A percentile compares a stretch with the other conserved stretches of the same genome.
Conservation (phyloP, 805 yeast species). For the Ogataea methylovora region DNA sequence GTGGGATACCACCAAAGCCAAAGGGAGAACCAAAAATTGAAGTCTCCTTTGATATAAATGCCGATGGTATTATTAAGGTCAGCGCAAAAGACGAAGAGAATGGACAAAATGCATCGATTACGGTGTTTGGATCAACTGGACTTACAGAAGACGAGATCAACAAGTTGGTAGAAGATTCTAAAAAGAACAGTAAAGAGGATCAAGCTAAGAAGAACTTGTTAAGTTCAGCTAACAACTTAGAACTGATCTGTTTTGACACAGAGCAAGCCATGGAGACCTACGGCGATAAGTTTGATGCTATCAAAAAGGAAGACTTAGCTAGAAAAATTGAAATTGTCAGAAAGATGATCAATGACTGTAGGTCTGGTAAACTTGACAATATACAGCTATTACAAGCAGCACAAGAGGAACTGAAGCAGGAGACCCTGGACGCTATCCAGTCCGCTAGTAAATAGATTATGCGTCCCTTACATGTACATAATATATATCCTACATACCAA, state of each 20-base stretch:
- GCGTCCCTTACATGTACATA: too few relatives aligned
- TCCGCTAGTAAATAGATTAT: too few relatives aligned
- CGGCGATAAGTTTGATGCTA: slow-evolving; percentile 10
- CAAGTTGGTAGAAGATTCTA: slow-evolving; percentile 86
- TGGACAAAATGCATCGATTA: slow-evolving; percentile 89
- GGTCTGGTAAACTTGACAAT: slow-evolving; percentile 22
- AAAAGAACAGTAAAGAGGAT: slow-evolving; percentile 81
- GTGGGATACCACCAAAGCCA: slow-evolving; percentile 87
- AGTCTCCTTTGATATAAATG: slow-evolving; percentile 91
- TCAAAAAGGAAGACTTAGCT: slow-evolving; percentile 8
- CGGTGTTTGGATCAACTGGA: slow-evolving; percentile 95
- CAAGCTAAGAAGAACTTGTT: slow-evolving; percentile 35
- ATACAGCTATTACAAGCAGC: slow-evolving; percentile 24
- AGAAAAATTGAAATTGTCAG: slow-evolving; percentile 18
- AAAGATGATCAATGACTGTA: slow-evolving; percentile 21
- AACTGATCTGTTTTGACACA: slow-evolving; percentile 26
- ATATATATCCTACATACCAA: too few relatives aligned
- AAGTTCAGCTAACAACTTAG: slow-evolving; percentile 66
- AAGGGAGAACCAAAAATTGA: slow-evolving; percentile 87
- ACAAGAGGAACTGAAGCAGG: slow-evolving; percentile 26
- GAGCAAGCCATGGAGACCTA: slow-evolving; percentile 25
- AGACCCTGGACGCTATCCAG: slow-evolving; percentile 19
- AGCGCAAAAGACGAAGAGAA: slow-evolving; percentile 91
- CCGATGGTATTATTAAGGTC: slow-evolving; percentile 95
- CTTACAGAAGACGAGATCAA: slow-evolving; percentile 85